These are phyloP conservation scores for Lachnellula hyalina DNA, from an alignment of 2,329 filamentous ascomycete species.

Conservation along the genomic window DNA sequence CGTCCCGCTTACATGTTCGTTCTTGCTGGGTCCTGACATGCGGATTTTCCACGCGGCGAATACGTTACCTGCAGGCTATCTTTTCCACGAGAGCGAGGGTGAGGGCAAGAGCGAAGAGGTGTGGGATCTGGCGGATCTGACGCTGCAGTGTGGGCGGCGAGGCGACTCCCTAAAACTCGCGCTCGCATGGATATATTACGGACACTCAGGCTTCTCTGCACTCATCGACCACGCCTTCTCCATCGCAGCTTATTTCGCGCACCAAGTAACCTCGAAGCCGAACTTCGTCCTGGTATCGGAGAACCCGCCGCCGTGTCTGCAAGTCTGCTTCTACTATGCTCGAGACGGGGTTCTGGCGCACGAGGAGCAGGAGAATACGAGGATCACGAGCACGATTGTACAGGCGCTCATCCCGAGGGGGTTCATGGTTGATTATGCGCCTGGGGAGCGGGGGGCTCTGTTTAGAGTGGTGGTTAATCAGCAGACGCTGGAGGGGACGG, in stretches of 20 bases:
- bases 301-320: slow-evolving; percentile 79
- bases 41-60: slow-evolving; percentile 75
- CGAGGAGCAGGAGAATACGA: slow-evolving; percentile 43
- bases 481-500: slow-evolving; percentile 51
- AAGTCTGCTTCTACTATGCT: slow-evolving; percentile 91
- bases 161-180: slow-evolving; percentile 85
- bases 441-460: slow-evolving; percentile 55
- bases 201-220: slow-evolving; percentile 62
- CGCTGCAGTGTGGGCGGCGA: slow-evolving; percentile 84
- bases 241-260: slow-evolving; percentile 63
- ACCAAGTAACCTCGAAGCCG: slow-evolving; percentile 41
- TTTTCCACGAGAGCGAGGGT: slow-evolving; percentile 60
- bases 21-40: slow-evolving; percentile 75
- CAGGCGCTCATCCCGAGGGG: slow-evolving; percentile 50
- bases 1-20: slow-evolving; percentile 84
- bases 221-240: slow-evolving; percentile 70
- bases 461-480: slow-evolving; percentile 66
- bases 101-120: slow-evolving; percentile 51
- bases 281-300: slow-evolving; percentile 68
- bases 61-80: slow-evolving; percentile 79
- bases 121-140: slow-evolving; percentile 89
- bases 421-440: slow-evolving; percentile 59
- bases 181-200: slow-evolving; percentile 86
- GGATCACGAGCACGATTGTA: slow-evolving; percentile 50
- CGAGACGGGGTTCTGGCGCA: slow-evolving; percentile 46